These are phyloP conservation scores for Polyporus tsugae DNA, from an alignment of 1,284 basidiomycete genomes.

Conservation along the genomic window DNA sequence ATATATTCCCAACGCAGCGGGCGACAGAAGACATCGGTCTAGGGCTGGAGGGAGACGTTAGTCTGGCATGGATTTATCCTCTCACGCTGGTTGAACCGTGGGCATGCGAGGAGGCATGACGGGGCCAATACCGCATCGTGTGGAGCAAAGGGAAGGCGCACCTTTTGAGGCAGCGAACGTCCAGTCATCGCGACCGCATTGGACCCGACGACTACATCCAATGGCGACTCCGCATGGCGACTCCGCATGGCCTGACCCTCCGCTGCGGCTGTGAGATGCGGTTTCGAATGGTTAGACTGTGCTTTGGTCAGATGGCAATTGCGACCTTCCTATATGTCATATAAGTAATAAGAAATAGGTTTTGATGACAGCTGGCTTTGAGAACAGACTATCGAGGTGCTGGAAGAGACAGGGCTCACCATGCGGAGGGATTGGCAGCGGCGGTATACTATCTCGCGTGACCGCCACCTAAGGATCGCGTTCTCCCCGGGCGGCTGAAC, in stretches of 20 bases:
- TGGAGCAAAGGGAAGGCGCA: conserved; percentile 10
- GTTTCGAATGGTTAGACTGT: neutral
- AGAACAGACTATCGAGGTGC: neutral
- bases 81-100: conserved; percentile 29
- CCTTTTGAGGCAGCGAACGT: conserved; percentile 10
- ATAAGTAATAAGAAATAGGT: neutral
- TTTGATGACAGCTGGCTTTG: too few species aligned
- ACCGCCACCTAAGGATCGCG: neutral
- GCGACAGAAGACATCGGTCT: conserved; percentile 13
- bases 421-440: neutral
- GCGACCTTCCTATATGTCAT: neutral
- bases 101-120: conserved; percentile 12
- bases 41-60: conserved; percentile 16
- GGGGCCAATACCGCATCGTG: conserved; percentile 22
- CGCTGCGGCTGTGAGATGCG: neutral
- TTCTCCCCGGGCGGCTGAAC: neutral
- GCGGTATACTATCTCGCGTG: neutral
- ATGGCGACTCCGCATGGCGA: neutral
- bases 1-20: conserved; percentile 12
- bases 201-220: neutral
- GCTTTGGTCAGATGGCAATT: neutral
- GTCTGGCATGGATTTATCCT: conserved; percentile 17
- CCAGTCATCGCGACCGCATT: neutral
- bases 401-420: neutral
- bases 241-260: neutral